Evolutionary conservation across 352 stramenopile species (phyloP).

Genomic region (Hyaloperonospora brassicae): DNA sequence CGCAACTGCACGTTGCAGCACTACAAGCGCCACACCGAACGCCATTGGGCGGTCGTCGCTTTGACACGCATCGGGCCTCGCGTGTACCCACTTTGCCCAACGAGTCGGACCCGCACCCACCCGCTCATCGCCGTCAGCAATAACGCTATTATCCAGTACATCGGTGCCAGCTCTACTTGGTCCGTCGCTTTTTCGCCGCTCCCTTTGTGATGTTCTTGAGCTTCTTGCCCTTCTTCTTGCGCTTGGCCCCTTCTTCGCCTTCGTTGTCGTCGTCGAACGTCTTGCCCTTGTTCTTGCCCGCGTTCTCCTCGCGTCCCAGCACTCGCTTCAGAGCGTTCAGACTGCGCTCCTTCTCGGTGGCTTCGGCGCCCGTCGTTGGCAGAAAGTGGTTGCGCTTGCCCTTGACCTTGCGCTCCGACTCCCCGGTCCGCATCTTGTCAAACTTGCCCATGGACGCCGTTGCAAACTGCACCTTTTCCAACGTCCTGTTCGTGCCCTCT

Average conservation of each 20-base stretch:
- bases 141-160: neutral
- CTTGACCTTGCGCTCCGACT: conserved; percentile 84
- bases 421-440: conserved; percentile 89
- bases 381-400: conserved; percentile 82
- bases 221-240: conserved; percentile 58
- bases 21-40: neutral
- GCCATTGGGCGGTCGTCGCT: neutral
- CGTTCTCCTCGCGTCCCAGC: conserved; percentile 68
- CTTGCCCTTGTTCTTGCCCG: conserved; percentile 64
- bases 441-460: conserved; percentile 93
- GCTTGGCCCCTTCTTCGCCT: conserved; percentile 41
- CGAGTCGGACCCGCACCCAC: too few species aligned
- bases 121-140: neutral
- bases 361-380: conserved; percentile 57
- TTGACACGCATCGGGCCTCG: neutral
- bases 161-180: conserved; percentile 29
- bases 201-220: conserved; percentile 74
- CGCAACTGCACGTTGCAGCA: neutral
- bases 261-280: conserved; percentile 40
- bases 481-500: conserved; percentile 77
- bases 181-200: conserved; percentile 50
- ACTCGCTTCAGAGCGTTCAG: conserved; percentile 74
- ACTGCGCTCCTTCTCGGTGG: conserved; percentile 73
- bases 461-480: conserved; percentile 88
- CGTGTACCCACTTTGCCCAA: too few species aligned